Evolutionary conservation across 2,329 filamentous ascomycete genomes (phyloP).

Genomic region (Curvularia hawaiiensis): DNA sequence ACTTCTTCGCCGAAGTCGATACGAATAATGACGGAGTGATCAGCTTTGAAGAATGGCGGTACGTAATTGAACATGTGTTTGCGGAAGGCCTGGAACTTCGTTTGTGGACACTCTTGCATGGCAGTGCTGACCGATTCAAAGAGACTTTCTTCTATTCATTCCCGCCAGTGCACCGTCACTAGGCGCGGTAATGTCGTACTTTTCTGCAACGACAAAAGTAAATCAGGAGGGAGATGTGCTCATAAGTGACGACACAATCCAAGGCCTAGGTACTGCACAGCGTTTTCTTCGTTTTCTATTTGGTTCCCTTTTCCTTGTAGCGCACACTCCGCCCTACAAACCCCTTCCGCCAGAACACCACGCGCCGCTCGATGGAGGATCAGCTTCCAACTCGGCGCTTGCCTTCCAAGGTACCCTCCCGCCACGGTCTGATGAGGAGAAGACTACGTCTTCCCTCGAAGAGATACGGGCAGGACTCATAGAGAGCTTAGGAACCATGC

Average conservation of each 20-base stretch:
- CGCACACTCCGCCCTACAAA: constrained; percentile 53
- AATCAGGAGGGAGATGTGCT: constrained; percentile 93
- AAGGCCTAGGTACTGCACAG: constrained; percentile 87
- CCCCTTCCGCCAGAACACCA: constrained; percentile 32
- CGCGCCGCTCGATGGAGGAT: constrained; percentile 36
- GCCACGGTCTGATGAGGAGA: constrained; percentile 42
- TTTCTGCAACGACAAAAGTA: constrained; percentile 84
- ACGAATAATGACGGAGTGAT: constrained; percentile 85
- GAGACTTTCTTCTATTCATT: constrained; percentile 93
- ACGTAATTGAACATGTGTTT: constrained; percentile 46
- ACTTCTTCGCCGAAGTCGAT: constrained; percentile 91
- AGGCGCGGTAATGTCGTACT: constrained; percentile 85
- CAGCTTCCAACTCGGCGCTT: constrained; percentile 27
- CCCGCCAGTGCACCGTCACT: constrained; percentile 72
- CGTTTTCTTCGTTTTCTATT: constrained; percentile 74
- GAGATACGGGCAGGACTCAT: constrained; percentile 36
- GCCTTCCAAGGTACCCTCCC: constrained; percentile 41
- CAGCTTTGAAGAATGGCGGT: constrained; percentile 97
- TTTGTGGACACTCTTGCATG: neutral
- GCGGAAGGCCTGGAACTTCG: neutral
- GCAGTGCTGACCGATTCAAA: constrained; percentile 24
- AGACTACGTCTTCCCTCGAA: constrained; percentile 30
- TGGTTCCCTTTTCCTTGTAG: constrained; percentile 74
- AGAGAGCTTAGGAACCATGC: constrained; percentile 51
- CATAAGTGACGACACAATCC: constrained; percentile 86